Evolutionary conservation across 768 basidiomycete genomes (phyloP).

Genomic region (Chalciporus sphaerocephalus): DNA sequence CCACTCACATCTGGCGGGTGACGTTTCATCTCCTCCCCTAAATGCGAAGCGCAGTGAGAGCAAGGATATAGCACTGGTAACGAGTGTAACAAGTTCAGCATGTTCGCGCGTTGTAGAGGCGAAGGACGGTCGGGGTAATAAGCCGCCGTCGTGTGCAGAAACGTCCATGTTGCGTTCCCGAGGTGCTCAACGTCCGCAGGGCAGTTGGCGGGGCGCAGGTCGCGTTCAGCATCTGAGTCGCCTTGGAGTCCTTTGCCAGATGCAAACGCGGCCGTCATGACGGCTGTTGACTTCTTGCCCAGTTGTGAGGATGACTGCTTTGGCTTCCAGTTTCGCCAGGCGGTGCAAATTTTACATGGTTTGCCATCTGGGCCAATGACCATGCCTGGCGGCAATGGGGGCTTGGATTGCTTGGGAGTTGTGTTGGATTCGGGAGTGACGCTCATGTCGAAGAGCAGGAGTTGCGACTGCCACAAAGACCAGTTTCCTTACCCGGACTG

Average conservation of each 20-base stretch:
- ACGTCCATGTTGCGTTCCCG: conserved; percentile 93
- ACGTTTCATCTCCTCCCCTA: conserved; percentile 61
- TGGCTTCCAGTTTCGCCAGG: conserved; percentile 69
- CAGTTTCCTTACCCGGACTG: too few relatives aligned
- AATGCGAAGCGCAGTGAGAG: conserved; percentile 76
- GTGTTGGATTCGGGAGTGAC: neutral
- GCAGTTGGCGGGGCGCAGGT: conserved; percentile 58
- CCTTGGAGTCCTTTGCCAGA: conserved; percentile 28
- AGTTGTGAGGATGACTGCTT: conserved; percentile 27
- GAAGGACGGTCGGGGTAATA: conserved; percentile 89
- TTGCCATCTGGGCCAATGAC: conserved; percentile 91
- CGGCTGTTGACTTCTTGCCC: conserved; percentile 29
- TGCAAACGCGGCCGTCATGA: conserved; percentile 33
- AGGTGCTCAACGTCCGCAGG: conserved; percentile 89
- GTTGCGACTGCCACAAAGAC: too few relatives aligned
- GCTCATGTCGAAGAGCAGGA: neutral
- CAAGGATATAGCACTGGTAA: conserved; percentile 88
- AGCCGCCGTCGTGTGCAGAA: conserved; percentile 91
- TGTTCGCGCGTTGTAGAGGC: conserved; percentile 70
- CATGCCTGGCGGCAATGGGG: conserved; percentile 69
- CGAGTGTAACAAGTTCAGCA: conserved; percentile 75
- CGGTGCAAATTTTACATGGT: conserved; percentile 89
- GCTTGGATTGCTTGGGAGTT: conserved; percentile 8
- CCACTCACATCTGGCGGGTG: conserved; percentile 78
- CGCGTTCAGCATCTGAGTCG: conserved; percentile 21